These are phyloP conservation scores for Cicer cuneatum DNA, from an alignment of 306 rosid genomes.

Conservation along the genomic window DNA sequence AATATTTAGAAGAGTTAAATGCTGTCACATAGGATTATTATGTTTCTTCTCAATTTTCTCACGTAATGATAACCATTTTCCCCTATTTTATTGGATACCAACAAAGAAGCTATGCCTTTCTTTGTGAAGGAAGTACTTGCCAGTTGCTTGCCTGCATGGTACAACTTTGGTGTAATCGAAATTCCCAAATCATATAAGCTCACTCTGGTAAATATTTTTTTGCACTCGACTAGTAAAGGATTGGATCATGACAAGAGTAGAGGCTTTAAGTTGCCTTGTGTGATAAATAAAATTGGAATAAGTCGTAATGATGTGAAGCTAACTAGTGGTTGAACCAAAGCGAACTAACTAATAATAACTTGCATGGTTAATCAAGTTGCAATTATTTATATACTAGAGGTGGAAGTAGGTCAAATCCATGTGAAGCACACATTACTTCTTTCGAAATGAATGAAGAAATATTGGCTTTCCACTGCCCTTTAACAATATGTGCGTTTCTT, in stretches of 20 bases:
- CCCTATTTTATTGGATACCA: not conserved
- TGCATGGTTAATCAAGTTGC: too few species aligned
- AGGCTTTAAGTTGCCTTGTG: not conserved
- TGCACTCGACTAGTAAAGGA: not conserved
- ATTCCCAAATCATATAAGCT: not conserved
- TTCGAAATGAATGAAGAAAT: not conserved
- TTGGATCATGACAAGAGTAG: not conserved
- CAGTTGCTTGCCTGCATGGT: not conserved
- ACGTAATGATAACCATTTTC: too few species aligned
- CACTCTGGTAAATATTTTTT: not conserved
- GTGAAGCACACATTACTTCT: too few species aligned
- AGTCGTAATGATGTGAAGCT: not conserved
- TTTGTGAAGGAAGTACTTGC: not conserved
- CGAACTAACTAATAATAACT: not conserved
- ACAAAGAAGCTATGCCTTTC: not conserved
- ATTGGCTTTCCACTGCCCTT: slow-evolving; percentile 34
- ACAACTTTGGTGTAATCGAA: not conserved
- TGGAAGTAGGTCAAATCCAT: too few species aligned
- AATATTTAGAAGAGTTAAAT: too few species aligned
- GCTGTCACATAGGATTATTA: too few species aligned
- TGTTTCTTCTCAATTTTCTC: too few species aligned
- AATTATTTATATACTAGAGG: too few species aligned
- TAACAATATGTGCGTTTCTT: slow-evolving; percentile 57
- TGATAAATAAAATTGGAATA: slow-evolving; percentile 6
- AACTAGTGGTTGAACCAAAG: slow-evolving; percentile 6